These are phyloP conservation scores for Yarrowia yakushimensis DNA, from an alignment of 805 yeast genomes.

Conservation along the genomic window DNA sequence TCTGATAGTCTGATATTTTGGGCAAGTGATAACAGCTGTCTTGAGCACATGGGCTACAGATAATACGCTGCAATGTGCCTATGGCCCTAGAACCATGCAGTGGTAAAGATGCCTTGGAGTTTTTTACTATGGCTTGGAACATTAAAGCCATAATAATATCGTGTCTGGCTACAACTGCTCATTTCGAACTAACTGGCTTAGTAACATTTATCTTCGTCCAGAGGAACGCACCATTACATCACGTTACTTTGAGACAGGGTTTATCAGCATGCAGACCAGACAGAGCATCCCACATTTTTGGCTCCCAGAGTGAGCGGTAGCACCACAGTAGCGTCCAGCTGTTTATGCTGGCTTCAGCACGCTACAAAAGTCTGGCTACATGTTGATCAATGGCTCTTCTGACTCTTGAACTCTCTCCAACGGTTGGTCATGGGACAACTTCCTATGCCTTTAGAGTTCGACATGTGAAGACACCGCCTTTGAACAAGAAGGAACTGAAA, in stretches of 20 bases:
- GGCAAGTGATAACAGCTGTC: background rate
- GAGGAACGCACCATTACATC: slow-evolving; percentile 6
- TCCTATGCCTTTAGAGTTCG: background rate
- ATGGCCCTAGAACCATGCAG: no score
- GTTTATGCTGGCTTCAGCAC: no score
- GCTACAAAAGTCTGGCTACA: no score
- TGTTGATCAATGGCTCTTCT: background rate
- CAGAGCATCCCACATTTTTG: background rate
- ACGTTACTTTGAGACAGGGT: background rate
- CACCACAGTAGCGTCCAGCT: background rate
- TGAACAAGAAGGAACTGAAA: background rate
- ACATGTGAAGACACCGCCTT: background rate
- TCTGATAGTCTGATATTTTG: background rate
- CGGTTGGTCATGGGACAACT: slow-evolving; percentile 18
- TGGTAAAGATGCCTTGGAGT: no score
- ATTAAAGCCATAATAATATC: background rate
- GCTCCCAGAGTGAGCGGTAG: background rate
- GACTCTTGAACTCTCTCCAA: background rate
- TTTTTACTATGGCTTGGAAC: no score
- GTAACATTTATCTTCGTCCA: background rate
- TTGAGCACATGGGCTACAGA: no score
- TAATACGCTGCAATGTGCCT: no score
- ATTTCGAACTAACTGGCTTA: background rate
- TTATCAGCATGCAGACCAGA: background rate
- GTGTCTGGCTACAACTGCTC: no score